Conservation (phyloP, 164 flowering plant species). For the Stephania japonica region DNA sequence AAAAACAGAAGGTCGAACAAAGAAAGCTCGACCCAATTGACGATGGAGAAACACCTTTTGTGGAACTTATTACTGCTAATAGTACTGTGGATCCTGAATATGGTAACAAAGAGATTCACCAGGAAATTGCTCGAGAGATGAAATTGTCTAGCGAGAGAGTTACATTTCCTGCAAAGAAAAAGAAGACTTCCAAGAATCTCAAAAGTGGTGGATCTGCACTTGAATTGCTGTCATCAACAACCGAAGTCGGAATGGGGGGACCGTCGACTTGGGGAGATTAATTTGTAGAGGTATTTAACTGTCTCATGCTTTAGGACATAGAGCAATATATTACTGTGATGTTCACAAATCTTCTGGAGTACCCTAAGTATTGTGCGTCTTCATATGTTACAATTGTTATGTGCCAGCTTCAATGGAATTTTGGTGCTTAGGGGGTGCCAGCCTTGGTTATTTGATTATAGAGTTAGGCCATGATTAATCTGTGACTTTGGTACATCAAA, state of each 20-base stretch:
- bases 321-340: neutral
- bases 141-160: slow-evolving; percentile 28
- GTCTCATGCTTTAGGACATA: neutral
- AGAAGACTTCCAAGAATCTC: slow-evolving; percentile 31
- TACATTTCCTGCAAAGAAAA: slow-evolving; percentile 32
- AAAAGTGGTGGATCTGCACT: slow-evolving; percentile 15
- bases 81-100: slow-evolving; percentile 8
- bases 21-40: slow-evolving; percentile 44
- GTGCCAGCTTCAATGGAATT: no score
- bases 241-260: slow-evolving; percentile 78
- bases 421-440: no score
- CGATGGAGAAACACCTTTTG: slow-evolving; percentile 53
- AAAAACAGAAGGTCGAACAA: slow-evolving; percentile 10
- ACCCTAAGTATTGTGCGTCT: no score
- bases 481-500: no score
- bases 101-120: slow-evolving; percentile 13
- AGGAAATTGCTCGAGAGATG: slow-evolving; percentile 12
- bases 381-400: no score
- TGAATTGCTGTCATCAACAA: slow-evolving; percentile 16
- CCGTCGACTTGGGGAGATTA: slow-evolving; percentile 65
- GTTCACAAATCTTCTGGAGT: no score
- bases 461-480: no score
- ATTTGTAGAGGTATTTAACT: neutral
- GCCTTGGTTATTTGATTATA: no score
- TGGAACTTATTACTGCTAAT: slow-evolving; percentile 37